phyloP scores from a whole-genome alignment of 2,329 filamentous ascomycete genomes.

The Penicillium sp. region DNA sequence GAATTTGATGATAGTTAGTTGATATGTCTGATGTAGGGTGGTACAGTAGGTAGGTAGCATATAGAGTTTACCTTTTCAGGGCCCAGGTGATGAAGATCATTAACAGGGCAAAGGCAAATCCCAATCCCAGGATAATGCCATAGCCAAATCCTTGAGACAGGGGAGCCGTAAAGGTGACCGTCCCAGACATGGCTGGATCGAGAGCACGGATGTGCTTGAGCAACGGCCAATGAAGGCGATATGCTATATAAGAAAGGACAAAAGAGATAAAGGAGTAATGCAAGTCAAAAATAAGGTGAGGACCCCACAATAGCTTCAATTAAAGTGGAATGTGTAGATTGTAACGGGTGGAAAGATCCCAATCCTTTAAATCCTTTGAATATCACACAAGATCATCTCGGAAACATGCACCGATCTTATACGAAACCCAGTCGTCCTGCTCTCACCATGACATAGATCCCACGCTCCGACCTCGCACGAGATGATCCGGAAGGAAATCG shows the following conservation, averaged over 20 bases:
- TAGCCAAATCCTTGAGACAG: slow-evolving; percentile 63
- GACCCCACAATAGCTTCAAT: neutral
- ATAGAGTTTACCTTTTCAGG: slow-evolving; percentile 52
- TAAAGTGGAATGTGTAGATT: neutral
- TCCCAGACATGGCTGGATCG: slow-evolving; percentile 18
- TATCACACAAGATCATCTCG: neutral
- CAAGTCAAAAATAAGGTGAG: neutral
- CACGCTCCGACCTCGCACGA: slow-evolving; percentile 23
- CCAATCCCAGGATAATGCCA: slow-evolving; percentile 70
- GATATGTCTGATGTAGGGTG: neutral
- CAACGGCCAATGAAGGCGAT: neutral
- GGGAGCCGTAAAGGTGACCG: slow-evolving; percentile 30
- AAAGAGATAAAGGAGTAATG: neutral
- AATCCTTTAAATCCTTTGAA: slow-evolving; percentile 2
- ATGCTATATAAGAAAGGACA: neutral
- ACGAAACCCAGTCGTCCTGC: no score
- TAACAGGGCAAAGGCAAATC: slow-evolving; percentile 66
- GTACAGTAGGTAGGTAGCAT: neutral
- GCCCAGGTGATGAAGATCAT: slow-evolving; percentile 71
- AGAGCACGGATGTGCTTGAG: neutral
- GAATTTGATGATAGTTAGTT: slow-evolving; percentile 1
- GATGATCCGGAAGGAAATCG: slow-evolving; percentile 2
- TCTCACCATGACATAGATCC: neutral
- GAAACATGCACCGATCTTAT: neutral
- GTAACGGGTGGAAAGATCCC: neutral